Base-by-base conservation (phyloP, 192 early-diverging fungal species). In the Powellomyces hirtus region DNA sequence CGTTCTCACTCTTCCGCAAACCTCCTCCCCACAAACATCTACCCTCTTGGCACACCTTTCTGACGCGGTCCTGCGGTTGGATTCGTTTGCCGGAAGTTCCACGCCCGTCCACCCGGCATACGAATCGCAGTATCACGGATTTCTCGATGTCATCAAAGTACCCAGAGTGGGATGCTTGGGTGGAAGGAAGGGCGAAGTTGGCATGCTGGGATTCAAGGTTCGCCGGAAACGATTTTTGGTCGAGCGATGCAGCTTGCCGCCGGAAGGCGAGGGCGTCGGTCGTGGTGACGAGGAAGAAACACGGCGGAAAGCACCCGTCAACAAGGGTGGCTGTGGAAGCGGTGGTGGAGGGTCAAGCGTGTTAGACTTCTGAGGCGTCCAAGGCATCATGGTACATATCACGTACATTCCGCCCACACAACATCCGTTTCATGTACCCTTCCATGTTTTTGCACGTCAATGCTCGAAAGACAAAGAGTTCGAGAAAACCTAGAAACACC, bases 171-270 rank as follows among this genome's bases (percentile, higher is more conserved):
- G 94, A 58, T 89, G 92, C 7, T 77, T 94, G 5, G 86, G 86
- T 1, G 49, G 66, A 0, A 34, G 59, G 3, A 53, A 59, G 27
- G 51, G 49, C 1, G 72, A 78, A 16, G 46, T 86, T 13, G 69
- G 70, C 29, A 70, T 59, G 66, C 70, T 97, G 34, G 95, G 88
- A 26, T 98, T 98, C 79, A 92, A 90, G 58, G 84, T 91, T 27
- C 70, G 94, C 35, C 77, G 96, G 59, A 97, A 96, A 73, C 81
- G 91, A 64, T 98, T 98, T 78, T 79, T 85, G 7, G 91, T 98
- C 29, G 95, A 97, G 64, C 90, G 93, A 0, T 94, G 96, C 70
- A 88, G 92, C 70, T 77, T 98, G 52, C 96, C 96, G n/a, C 94
- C 94, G 6, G 96, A 98, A 67, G 89, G 88, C 40, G 93, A 92